These are phyloP conservation scores for Lolium rigidum DNA, from an alignment of 176 grass and related monocot species.

Conservation along the genomic window DNA sequence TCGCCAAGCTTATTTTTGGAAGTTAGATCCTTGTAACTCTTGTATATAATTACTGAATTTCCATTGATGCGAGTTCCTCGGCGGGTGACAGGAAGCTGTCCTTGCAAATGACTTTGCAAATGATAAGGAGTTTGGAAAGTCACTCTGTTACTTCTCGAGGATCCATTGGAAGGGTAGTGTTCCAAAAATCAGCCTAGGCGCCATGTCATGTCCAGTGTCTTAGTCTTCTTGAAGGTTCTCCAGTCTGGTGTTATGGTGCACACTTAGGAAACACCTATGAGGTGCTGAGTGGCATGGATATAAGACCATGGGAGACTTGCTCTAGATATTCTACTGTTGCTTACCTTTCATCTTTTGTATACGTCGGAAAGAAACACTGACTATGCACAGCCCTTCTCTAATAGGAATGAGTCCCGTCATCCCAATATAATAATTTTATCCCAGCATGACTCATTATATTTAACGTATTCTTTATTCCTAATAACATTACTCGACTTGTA, in stretches of 20 bases:
- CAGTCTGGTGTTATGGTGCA: background rate
- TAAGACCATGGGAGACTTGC: background rate
- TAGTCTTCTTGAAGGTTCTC: too few relatives aligned
- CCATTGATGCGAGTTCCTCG: background rate
- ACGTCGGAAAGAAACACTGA: too few relatives aligned
- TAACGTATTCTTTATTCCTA: background rate
- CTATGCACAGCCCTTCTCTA: too few relatives aligned
- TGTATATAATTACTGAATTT: background rate
- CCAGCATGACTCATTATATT: background rate
- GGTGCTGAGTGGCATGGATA: background rate
- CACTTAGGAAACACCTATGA: background rate
- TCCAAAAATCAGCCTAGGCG: background rate
- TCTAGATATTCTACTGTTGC: background rate
- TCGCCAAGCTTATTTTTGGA: too few relatives aligned
- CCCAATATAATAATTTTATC: too few relatives aligned
- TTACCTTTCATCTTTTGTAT: background rate
- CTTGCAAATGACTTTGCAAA: background rate
- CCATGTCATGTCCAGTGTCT: background rate
- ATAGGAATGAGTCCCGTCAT: too few relatives aligned
- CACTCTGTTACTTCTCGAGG: too few relatives aligned
- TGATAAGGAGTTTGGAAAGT: background rate
- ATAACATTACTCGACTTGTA: background rate
- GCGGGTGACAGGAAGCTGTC: background rate
- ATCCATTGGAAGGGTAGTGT: too few relatives aligned
- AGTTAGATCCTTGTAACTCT: background rate